phyloP scores from a whole-genome alignment of 305 asterid species.

The Fraxinus platypoda region DNA sequence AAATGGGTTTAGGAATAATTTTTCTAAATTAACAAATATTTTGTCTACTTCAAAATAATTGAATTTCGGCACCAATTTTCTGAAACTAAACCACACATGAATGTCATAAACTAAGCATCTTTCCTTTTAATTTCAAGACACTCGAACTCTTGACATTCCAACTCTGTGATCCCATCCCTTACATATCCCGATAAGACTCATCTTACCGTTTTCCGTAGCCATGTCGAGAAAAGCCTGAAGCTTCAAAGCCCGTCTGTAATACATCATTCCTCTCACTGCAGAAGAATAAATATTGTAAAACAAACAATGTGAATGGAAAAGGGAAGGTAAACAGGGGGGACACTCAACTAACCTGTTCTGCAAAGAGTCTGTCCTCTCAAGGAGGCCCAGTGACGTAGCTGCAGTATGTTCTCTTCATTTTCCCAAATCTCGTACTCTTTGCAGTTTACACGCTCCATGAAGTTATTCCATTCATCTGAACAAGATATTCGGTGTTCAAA shows the following conservation, averaged over 20 bases:
- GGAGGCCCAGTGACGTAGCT: conserved; percentile 99
- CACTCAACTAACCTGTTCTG: conserved; percentile 69
- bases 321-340: conserved; percentile 13
- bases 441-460: conserved; percentile 88
- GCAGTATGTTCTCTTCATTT: conserved; percentile 83
- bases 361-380: conserved; percentile 97
- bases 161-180: conserved; percentile 26
- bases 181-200: not conserved
- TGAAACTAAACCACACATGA: not conserved
- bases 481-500: conserved; percentile 19
- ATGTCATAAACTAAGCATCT: not conserved
- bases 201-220: conserved; percentile 84
- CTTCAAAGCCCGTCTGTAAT: conserved; percentile 94
- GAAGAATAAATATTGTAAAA: conserved; percentile 20
- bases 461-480: conserved; percentile 97
- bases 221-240: conserved; percentile 99
- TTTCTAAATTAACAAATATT: conserved; percentile 2
- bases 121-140: not conserved
- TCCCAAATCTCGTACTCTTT: conserved; percentile 72
- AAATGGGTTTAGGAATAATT: conserved; percentile 6
- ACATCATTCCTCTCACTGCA: conserved; percentile 99
- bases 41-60: not conserved
- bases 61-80: not conserved
- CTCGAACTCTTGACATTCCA: conserved; percentile 17
- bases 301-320: conserved; percentile 16